These are phyloP conservation scores for Nicotiana noctiflora DNA, from an alignment of 257 asterid genomes.

Conservation along the genomic window DNA sequence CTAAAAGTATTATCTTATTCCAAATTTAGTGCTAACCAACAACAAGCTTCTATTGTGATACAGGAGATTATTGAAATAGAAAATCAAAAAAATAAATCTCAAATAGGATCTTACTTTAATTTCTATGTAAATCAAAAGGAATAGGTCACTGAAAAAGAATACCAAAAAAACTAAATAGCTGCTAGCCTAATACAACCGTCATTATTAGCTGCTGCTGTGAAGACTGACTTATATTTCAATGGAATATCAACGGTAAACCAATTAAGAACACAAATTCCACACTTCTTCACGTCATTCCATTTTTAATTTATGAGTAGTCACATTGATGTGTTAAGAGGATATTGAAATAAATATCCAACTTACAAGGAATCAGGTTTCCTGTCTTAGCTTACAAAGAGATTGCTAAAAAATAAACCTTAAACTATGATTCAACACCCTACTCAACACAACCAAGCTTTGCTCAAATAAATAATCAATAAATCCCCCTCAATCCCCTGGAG, in stretches of 20 bases:
- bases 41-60: background rate
- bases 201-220: background rate
- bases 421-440: background rate
- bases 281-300: background rate
- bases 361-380: conserved; percentile 5
- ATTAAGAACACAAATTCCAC: background rate
- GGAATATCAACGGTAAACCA: background rate
- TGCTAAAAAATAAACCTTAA: conserved; percentile 2
- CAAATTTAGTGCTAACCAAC: background rate
- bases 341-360: conserved; percentile 13
- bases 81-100: background rate
- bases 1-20: background rate
- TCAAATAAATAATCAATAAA: conserved; percentile 1
- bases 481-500: background rate
- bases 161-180: background rate
- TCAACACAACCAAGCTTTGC: conserved; percentile 10
- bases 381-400: background rate
- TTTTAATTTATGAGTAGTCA: conserved; percentile 1
- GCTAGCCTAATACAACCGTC: background rate
- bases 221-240: background rate
- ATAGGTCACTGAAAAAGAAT: background rate
- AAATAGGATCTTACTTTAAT: background rate
- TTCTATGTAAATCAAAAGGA: background rate
- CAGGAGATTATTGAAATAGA: background rate
- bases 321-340: conserved; percentile 3